Evolutionary conservation across 106 monocot genomes (phyloP).

Genomic region (Apostasia shenzhenica): DNA sequence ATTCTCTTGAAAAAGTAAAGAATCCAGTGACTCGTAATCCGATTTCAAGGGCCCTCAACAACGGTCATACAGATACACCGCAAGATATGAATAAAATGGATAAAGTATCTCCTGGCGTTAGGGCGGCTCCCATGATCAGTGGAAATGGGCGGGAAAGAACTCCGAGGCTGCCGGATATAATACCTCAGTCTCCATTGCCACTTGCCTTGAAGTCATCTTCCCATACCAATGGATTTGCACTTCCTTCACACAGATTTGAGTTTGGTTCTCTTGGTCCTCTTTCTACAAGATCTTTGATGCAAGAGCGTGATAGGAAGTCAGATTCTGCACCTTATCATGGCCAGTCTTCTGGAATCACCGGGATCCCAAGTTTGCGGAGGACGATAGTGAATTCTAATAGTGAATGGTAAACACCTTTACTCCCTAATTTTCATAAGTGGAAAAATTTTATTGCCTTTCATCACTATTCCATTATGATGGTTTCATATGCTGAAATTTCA

Average conservation of each 20-base stretch:
- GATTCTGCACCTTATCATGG: slow-evolving; percentile 10
- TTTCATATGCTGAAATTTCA: background rate
- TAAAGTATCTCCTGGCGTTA: background rate
- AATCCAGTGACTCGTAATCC: slow-evolving; percentile 15
- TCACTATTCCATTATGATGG: background rate
- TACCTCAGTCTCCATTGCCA: slow-evolving; percentile 4
- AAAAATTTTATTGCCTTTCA: no score
- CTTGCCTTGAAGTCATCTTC: slow-evolving; percentile 15
- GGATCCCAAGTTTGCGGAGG: slow-evolving; percentile 13
- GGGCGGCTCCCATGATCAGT: background rate
- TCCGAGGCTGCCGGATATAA: background rate
- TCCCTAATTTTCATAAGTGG: no score
- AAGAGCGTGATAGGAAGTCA: slow-evolving; percentile 12
- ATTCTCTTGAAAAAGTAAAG: slow-evolving; percentile 32
- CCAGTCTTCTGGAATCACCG: slow-evolving; percentile 8
- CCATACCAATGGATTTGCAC: slow-evolving; percentile 15
- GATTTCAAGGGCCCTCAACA: slow-evolving; percentile 18
- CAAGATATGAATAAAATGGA: slow-evolving; percentile 18
- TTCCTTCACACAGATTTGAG: slow-evolving; percentile 18
- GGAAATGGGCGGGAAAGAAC: slow-evolving; percentile 26
- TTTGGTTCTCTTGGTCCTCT: slow-evolving; percentile 50
- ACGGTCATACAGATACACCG: slow-evolving; percentile 1
- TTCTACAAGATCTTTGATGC: slow-evolving; percentile 6
- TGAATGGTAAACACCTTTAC: slow-evolving; percentile 20
- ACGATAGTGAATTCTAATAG: background rate